A percentile compares a stretch with the other conserved stretches of the same genome.
Evolutionary conservation across 2,329 filamentous ascomycete genomes (phyloP).

Genomic region (Didymella pinodella): DNA sequence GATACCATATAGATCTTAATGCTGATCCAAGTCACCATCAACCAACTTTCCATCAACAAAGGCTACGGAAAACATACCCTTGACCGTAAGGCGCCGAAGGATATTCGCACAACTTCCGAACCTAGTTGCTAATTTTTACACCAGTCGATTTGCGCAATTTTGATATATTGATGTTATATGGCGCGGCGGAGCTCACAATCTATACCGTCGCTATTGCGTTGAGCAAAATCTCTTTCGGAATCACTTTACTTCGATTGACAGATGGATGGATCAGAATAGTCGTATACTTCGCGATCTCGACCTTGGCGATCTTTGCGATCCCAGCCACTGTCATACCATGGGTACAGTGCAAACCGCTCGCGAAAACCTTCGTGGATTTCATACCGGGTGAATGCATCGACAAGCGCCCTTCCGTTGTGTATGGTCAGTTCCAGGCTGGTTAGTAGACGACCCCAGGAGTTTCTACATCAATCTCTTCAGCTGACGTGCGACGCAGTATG

Average conservation of each 20-base stretch:
- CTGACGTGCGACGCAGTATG: conserved; percentile 19
- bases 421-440: conserved; percentile 18
- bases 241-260: conserved; percentile 23
- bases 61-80: conserved; percentile 7
- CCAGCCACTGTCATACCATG: conserved; percentile 15
- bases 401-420: conserved; percentile 15
- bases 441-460: background rate
- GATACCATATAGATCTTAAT: background rate
- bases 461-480: background rate
- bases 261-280: conserved; percentile 17
- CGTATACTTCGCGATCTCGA: conserved; percentile 21
- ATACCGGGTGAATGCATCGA: conserved; percentile 16
- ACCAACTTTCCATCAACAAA: conserved; percentile 2
- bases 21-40: conserved; percentile 1
- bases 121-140: background rate
- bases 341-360: conserved; percentile 17
- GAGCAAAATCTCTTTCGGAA: conserved; percentile 25
- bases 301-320: conserved; percentile 16
- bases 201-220: conserved; percentile 13
- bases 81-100: conserved; percentile 2
- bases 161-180: background rate
- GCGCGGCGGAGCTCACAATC: conserved; percentile 4
- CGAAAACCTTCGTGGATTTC: conserved; percentile 19
- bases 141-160: conserved; percentile 5
- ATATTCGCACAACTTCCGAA: background rate